Evolutionary conservation across 2,329 filamentous ascomycete species (phyloP).

Genomic region (Dothistroma septosporum): DNA sequence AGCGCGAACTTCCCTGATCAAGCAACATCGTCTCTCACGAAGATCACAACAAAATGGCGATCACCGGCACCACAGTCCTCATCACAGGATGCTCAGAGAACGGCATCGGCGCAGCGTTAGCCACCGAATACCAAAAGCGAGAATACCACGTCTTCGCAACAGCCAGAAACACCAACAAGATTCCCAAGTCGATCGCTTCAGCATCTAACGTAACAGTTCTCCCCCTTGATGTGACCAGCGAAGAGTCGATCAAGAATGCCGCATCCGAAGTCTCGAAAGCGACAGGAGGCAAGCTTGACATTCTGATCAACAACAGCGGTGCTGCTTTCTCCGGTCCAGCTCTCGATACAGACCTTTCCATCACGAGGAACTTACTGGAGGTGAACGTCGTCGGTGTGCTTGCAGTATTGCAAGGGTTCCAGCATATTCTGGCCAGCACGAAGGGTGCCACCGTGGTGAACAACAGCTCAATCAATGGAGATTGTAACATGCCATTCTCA

Average conservation of each 20-base stretch:
- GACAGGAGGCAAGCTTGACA: slow-evolving; percentile 38
- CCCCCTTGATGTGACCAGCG: slow-evolving; percentile 42
- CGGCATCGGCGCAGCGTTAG: slow-evolving; percentile 41
- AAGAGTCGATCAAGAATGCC: slow-evolving; percentile 35
- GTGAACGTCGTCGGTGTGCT: slow-evolving; percentile 48
- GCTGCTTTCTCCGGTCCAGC: slow-evolving; percentile 1
- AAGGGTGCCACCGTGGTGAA: slow-evolving; percentile 8
- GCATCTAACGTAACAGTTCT: slow-evolving; percentile 27
- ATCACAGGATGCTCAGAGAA: slow-evolving; percentile 37
- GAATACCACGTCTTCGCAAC: slow-evolving; percentile 27
- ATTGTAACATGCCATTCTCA: slow-evolving; percentile 14
- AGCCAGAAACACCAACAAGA: slow-evolving; percentile 28
- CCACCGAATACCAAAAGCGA: slow-evolving; percentile 35
- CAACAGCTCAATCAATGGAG: slow-evolving; percentile 16
- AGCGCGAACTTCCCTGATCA: neutral
- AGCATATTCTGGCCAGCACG: slow-evolving; percentile 39
- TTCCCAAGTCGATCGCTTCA: slow-evolving; percentile 12
- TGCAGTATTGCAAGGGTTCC: slow-evolving; percentile 38
- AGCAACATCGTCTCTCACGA: neutral
- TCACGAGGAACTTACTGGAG: slow-evolving; percentile 30
- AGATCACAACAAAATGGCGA: neutral
- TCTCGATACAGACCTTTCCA: slow-evolving; percentile 1
- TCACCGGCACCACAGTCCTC: slow-evolving; percentile 17
- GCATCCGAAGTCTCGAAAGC: slow-evolving; percentile 30
- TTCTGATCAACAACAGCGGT: slow-evolving; percentile 25